These are phyloP conservation scores for Suhomyces panamericanus DNA, from an alignment of 1,139 yeast species.

Conservation along the genomic window DNA sequence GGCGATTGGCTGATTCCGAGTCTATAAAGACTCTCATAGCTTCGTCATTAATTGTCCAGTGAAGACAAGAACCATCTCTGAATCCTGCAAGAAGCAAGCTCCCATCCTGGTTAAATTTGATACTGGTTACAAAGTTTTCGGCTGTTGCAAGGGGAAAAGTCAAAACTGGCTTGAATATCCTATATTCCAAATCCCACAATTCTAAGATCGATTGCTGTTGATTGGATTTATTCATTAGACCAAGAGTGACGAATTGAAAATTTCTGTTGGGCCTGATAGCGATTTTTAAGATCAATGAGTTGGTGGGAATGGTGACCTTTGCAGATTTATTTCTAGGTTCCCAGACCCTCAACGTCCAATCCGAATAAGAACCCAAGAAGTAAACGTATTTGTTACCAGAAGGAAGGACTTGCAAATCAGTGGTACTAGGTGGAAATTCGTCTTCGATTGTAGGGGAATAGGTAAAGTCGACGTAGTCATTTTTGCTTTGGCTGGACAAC, in stretches of 20 bases:
- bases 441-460: too few species aligned
- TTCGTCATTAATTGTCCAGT: conserved; percentile 23
- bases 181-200: conserved; percentile 53
- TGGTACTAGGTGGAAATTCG: conserved; percentile 4
- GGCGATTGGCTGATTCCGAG: conserved; percentile 4
- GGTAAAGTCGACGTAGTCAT: conserved; percentile 26
- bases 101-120: conserved; percentile 27
- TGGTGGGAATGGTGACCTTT: conserved; percentile 30
- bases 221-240: conserved; percentile 30
- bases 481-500: conserved; percentile 29
- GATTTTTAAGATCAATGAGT: conserved; percentile 44
- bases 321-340: conserved; percentile 16
- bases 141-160: conserved; percentile 19
- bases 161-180: conserved; percentile 40
- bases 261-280: conserved; percentile 43
- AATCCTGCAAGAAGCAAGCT: conserved; percentile 26
- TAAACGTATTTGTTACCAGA: conserved; percentile 8
- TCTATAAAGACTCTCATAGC: conserved; percentile 12
- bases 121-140: conserved; percentile 17
- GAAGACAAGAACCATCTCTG: conserved; percentile 25
- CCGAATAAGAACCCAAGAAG: conserved; percentile 28
- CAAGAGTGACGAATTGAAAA: conserved; percentile 51
- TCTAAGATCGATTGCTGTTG: conserved; percentile 36
- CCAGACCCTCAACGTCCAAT: conserved; percentile 37
- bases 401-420: conserved; percentile 10